Conservation (phyloP, 805 yeast species). For the Yarrowia sp. region DNA sequence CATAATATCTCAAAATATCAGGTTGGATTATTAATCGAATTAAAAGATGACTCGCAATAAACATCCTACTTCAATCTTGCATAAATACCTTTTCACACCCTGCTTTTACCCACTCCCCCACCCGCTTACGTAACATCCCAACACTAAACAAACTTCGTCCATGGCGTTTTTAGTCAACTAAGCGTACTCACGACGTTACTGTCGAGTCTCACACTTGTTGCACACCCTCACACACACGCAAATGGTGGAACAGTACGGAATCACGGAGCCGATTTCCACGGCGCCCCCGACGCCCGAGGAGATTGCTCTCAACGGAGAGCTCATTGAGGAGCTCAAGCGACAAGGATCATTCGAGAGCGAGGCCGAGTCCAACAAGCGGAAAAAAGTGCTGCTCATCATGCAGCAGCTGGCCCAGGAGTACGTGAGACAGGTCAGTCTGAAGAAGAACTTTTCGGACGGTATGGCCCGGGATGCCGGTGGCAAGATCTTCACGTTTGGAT, state of each 20-base stretch:
- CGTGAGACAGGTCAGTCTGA: conserved; percentile 79
- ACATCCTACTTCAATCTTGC: too few relatives aligned
- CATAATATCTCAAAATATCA: not conserved
- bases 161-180: conserved; percentile 10
- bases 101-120: not conserved
- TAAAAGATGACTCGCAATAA: too few relatives aligned
- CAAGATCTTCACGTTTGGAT: conserved; percentile 94
- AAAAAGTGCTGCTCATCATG: conserved; percentile 69
- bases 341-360: conserved; percentile 92
- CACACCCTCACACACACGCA: not conserved
- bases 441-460: conserved; percentile 93
- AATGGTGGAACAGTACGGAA: conserved; percentile 57
- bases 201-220: not conserved
- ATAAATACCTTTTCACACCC: too few relatives aligned
- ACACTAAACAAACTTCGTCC: conserved; percentile 22
- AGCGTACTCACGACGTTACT: not conserved
- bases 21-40: too few relatives aligned
- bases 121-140: conserved; percentile 10
- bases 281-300: conserved; percentile 86
- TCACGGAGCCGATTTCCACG: conserved; percentile 83
- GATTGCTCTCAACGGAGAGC: conserved; percentile 70
- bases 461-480: conserved; percentile 99
- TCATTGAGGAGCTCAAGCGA: conserved; percentile 78
- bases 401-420: conserved; percentile 81
- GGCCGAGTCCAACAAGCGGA: conserved; percentile 78